Base-by-base conservation (phyloP, 2,329 filamentous ascomycete genomes). In the Monilinia polystroma region DNA sequence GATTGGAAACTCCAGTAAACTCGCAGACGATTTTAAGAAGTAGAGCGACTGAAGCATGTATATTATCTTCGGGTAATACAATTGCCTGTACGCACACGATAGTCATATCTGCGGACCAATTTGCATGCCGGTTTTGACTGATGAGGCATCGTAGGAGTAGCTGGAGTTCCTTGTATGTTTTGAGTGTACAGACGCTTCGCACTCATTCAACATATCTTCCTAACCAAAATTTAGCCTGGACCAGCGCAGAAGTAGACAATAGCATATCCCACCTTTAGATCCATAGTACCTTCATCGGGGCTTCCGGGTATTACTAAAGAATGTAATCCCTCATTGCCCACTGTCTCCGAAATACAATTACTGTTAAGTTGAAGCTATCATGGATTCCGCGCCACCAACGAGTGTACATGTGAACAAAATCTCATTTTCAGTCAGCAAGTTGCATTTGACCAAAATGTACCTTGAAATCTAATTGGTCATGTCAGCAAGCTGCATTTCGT, bases 401-500 rank as follows among this genome's bases (percentile, higher is more conserved):
- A 20, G 41, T 38, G 16, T 58, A 29, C 53, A 55, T n/a, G n/a
- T 11, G 14, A 45, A 29, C 20, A 23, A 49, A 38, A 60, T 51
- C 47, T n/a, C 47, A 6, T 32, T 47, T 60, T 60, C 29, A 29
- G 45, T 49, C 45, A 60, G 43, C 57, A 23, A 60, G 43, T 51
- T 60, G 29, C 57, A 60, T 60, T 26, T 38, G 45, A 26, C 32
- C 32, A 35, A 35, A 3, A 35, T 8, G 7, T 3, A 35, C 5
- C 2, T 6, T 60, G 20, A 23, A 23, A 51, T 23, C 6, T 26
- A 11, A 60, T 60, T 60, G 45, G 58, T 51, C n/a, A 8, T 51
- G 45, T 62, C 45, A 51, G 58, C 58, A 62, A 1, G 58, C 14
- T 62, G 58, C 58, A 62, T 26, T 12, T 26, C 14, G 32, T 20